These are phyloP conservation scores for Tricholoma terreum DNA, from an alignment of 768 basidiomycete species.

Conservation along the genomic window DNA sequence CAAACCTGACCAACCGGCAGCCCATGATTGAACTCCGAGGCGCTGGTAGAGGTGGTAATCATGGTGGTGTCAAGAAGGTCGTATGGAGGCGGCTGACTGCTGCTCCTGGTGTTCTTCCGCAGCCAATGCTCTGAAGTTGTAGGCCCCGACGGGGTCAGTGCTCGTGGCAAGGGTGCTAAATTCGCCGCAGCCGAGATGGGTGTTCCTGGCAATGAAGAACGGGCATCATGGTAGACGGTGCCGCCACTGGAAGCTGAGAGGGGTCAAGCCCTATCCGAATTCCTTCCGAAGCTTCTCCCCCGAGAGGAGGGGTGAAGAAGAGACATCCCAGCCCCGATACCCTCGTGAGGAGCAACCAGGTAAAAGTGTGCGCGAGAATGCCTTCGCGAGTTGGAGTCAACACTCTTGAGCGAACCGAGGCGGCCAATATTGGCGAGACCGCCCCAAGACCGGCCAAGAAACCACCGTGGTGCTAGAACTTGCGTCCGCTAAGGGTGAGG, in stretches of 20 bases:
- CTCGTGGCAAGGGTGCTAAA: conserved; percentile 42
- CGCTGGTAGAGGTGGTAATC: conserved; percentile 7
- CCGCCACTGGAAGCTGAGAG: conserved; percentile 54
- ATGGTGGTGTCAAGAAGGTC: background rate
- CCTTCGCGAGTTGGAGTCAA: conserved; percentile 21
- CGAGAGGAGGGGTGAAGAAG: conserved; percentile 30
- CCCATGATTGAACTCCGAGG: conserved; percentile 7
- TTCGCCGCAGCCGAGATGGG: conserved; percentile 27
- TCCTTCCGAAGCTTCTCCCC: conserved; percentile 34
- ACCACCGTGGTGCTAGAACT: conserved; percentile 15
- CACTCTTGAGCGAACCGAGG: conserved; percentile 57
- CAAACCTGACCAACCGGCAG: conserved; percentile 28
- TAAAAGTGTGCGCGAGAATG: conserved; percentile 16
- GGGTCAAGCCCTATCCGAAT: conserved; percentile 46
- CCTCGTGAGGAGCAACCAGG: conserved; percentile 35
- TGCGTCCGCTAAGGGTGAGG: conserved; percentile 10
- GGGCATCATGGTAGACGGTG: conserved; percentile 63
- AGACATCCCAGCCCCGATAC: conserved; percentile 44
- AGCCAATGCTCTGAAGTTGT: conserved; percentile 4
- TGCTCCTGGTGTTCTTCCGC: conserved; percentile 4
- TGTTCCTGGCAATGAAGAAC: conserved; percentile 46
- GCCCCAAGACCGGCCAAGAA: conserved; percentile 43
- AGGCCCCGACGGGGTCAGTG: conserved; percentile 42
- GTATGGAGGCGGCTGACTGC: conserved; percentile 1
- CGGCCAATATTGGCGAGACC: conserved; percentile 47